Evolutionary conservation across 306 rosid species (phyloP).

Genomic region (Prunus dulcis): DNA sequence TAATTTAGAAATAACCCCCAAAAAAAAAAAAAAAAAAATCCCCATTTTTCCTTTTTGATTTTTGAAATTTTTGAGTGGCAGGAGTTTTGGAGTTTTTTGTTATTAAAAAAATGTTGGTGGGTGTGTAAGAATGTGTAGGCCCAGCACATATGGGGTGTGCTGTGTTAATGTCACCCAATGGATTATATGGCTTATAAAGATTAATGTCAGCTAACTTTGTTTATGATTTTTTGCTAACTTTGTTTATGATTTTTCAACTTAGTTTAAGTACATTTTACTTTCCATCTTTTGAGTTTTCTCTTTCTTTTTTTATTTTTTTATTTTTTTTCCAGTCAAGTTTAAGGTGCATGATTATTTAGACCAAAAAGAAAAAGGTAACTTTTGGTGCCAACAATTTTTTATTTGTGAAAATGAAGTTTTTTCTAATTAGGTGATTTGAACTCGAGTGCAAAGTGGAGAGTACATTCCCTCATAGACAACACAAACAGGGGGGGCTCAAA

Average conservation of each 20-base stretch:
- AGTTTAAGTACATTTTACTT: background rate
- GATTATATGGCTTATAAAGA: background rate
- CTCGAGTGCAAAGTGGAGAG: too few species aligned
- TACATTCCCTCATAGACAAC: background rate
- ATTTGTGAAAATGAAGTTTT: background rate
- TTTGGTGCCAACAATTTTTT: background rate
- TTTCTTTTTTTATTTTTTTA: background rate
- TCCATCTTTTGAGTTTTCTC: background rate
- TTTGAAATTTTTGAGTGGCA: background rate
- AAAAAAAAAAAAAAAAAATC: background rate
- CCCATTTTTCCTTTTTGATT: background rate
- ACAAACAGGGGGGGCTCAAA: background rate
- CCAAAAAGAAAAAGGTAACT: background rate
- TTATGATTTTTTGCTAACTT: background rate
- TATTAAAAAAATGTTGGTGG: conserved; percentile 1
- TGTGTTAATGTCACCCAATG: background rate
- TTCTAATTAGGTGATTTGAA: accelerated
- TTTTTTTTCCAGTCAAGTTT: too few species aligned
- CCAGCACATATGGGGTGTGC: background rate
- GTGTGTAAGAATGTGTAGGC: background rate
- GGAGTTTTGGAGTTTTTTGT: conserved; percentile 6
- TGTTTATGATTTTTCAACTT: background rate
- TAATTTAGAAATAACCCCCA: background rate
- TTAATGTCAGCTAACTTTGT: conserved; percentile 5
- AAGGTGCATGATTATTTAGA: too few species aligned